Evolutionary conservation across 768 basidiomycete genomes (phyloP), one percentile per base, ranked within the genome.

Genomic region (Coprinopsis strossmayeri): DNA sequence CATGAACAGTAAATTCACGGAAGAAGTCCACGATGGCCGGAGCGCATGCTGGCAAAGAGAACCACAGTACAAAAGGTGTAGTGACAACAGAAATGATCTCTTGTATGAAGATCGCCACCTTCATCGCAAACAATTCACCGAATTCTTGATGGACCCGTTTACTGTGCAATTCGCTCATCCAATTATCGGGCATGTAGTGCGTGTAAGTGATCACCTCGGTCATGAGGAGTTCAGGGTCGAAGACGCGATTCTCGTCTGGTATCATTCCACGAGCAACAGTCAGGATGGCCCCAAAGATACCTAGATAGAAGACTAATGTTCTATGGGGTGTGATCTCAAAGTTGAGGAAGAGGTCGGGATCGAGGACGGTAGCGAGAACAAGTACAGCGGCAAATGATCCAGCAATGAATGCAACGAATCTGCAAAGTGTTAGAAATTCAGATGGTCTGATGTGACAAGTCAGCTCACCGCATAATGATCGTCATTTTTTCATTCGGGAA

Each of bases 301-400:
- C 81, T 42, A 95, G 70, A 64, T 97, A 99, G 71, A 99, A 99
- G 3, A 97, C 63, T 3, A 95, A 90, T 0, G 93, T 95, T 23
- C 93, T 79, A 54, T 93, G 91, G 1, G 86, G 83, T 0, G 94
- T 93, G 58, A 99, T 85, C 64, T 99, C 96, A 57, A 99, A 92
- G 56, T 91, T 86, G 32, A 95, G 76, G 64, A 95, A 87, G 45
- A 93, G 73, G 57, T 98, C 94, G 0, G 96, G 92, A 59, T 98
- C 95, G 52, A 96, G 72, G 18, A 95, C 81, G 2, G 96, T 91
- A 13, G 90, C 89, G 2, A 96, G 79, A 25, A 95, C 76, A 7
- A 99, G 81, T 3, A 99, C 96, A 17, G 94, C 94, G 1, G 91
- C 91, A 65, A 96, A 98, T 1, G 96, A 95, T 5, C 96, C 94